Evolutionary conservation across 2,329 filamentous ascomycete species (phyloP), one percentile per base, ranked within the genome.

Genomic region (Calonectria fujianensis): DNA sequence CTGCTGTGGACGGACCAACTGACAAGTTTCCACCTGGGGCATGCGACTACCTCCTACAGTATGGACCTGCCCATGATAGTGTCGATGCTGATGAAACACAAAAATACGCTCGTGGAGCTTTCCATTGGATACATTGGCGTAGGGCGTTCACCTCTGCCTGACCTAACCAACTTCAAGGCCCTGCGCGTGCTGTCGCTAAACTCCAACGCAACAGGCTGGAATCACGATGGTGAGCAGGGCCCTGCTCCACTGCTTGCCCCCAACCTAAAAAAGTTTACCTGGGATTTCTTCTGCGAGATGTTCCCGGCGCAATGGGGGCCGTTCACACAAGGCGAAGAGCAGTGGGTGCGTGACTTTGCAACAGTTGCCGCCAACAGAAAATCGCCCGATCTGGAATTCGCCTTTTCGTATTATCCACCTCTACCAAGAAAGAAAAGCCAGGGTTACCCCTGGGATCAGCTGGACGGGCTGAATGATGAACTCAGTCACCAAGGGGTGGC

Each of bases 331-430:
- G 14, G 20, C 8, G 0, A 32, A 11, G 51, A 18, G 51, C 51
- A 20, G 51, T 54, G 51, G 51, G 29, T 54, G 29, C 51, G 51
- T 18, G 51, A 32, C 14, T 54, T 54, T 54, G 51, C 29, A 32
- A 31, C 29, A 16, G 18, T 9, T n/a, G 29, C 51, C 9, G 29
- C 27, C 8, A n/a, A 8, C 29, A 54, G 51, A 32, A 4, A 20
- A 20, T 20, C 29, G 51, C 51, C 51, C 2, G 27, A 54, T 20
- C 18, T 54, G 16, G 51, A 54, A 10, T 54, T 54, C 8, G 5
- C 3, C 51, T 2, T 54, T n/a, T 32, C 16, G 8, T 54, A 20
- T 29, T 1, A 32, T 32, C 51, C 51, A 7, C 16, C 1, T 4
- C 4, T 10, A 5, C 51, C 51, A 13, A 11, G 0, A 2, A 32